A percentile compares a stretch with the other conserved stretches of the same genome.
These are phyloP conservation scores for Yamadazyma spencermartinsiae DNA, from an alignment of 1,139 yeast species.

Conservation along the genomic window DNA sequence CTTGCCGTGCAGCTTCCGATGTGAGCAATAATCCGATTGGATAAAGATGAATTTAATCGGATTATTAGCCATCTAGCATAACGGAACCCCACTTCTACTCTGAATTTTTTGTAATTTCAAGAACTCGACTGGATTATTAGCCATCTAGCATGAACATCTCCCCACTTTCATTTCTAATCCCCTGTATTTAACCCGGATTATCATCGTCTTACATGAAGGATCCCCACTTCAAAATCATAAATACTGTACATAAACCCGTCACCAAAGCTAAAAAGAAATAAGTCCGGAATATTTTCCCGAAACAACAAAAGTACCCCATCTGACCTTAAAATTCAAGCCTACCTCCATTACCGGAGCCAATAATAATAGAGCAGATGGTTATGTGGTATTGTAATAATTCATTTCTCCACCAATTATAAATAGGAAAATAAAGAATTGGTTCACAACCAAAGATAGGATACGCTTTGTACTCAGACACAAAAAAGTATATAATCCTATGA, in stretches of 20 bases:
- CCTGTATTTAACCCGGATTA: not conserved
- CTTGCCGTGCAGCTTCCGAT: no score
- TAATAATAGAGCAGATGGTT: not conserved
- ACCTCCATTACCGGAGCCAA: not conserved
- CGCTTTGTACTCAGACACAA: no score
- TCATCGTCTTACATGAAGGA: not conserved
- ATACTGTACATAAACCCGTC: not conserved
- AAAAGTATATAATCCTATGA: not conserved
- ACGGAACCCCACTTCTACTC: not conserved
- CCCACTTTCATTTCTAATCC: not conserved
- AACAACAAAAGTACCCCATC: not conserved
- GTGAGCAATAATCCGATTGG: no score
- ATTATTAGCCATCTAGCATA: not conserved
- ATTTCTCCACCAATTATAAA: no score
- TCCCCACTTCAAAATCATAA: not conserved
- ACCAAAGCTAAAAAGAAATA: not conserved
- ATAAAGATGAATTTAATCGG: no score
- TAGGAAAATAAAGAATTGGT: no score
- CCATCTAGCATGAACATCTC: not conserved
- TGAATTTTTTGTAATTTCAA: not conserved
- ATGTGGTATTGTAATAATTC: no score
- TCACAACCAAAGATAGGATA: no score
- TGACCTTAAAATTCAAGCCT: not conserved
- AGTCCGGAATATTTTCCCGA: not conserved
- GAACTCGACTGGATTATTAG: not conserved